Base-by-base conservation (phyloP, 1,284 basidiomycete genomes). In the Dichomitus squalens region DNA sequence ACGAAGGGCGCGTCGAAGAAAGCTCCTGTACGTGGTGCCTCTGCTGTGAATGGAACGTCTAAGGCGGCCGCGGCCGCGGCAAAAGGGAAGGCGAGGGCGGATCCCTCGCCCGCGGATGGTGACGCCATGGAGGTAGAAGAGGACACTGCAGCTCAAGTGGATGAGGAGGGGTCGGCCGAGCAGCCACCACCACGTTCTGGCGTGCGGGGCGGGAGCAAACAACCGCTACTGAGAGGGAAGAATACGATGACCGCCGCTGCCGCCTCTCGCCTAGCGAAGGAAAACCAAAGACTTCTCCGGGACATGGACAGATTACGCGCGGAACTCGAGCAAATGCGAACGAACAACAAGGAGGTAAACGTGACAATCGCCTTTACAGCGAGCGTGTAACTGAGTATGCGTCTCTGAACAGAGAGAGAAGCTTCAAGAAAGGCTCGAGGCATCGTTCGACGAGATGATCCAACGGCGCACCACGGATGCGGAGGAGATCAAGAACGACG, bases 401-500 rank as follows among this genome's bases (percentile, higher is more conserved):
- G 25, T 63, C 58, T 6, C 48, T 65, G 14, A n/a, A n/a, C 80
- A 83, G 54, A 76, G 81, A 52, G 76, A 81, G 52, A 72, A 77
- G 23, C 66, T 90, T 2, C 73, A 75, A 39, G 70, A 75, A 34
- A 47, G 29, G 18, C n/a, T 33, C 8, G 20, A n/a, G 27, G 44
- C 27, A 21, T 82, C 86, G 57, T 63, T 90, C 12, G 79, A 89
- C 49, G 84, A 88, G 58, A 65, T 82, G 7, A 76, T 82, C 53
- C 74, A 79, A 38, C 71, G 85, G 38, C 79, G 87, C 53, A 69
- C 76, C 36, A 87, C 87, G 3, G 89, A 89, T 59, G 73, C 86
- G 23, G 89, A 92, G 64, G 72, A 78, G 54, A 66, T 78, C 7
- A 64, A 85, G 46, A 73, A 77, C 53, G 75, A 81, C 16, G 72